These are phyloP conservation scores for Bipolaris cookei DNA, from an alignment of 2,329 filamentous ascomycete genomes.

Conservation along the genomic window DNA sequence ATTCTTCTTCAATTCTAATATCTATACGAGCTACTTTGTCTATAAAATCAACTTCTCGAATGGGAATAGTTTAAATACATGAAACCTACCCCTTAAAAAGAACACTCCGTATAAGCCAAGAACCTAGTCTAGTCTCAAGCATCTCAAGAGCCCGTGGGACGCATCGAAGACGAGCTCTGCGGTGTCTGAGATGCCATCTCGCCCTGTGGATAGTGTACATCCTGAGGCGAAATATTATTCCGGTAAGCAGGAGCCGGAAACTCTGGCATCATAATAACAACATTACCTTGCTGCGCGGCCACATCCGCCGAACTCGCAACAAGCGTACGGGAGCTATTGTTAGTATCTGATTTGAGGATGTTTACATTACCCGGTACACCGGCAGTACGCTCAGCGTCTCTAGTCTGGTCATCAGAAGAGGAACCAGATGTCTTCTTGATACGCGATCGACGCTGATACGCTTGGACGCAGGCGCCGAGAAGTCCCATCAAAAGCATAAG, in stretches of 20 bases:
- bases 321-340: background rate
- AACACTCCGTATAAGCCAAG: no score
- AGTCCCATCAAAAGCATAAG: background rate
- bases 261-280: background rate
- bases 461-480: background rate
- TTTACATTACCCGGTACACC: background rate
- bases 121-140: no score
- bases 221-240: background rate
- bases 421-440: background rate
- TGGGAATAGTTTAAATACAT: no score
- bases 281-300: background rate
- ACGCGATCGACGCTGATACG: background rate
- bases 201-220: background rate
- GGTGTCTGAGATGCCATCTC: background rate
- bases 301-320: background rate
- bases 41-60: no score
- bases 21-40: no score
- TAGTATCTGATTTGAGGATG: no score
- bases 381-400: background rate
- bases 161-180: background rate
- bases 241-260: background rate
- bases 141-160: no score
- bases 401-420: background rate
- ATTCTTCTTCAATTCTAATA: background rate
- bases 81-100: no score